Evolutionary conservation across 2,329 filamentous ascomycete genomes (phyloP).

Genomic region (Colletotrichum sojae): DNA sequence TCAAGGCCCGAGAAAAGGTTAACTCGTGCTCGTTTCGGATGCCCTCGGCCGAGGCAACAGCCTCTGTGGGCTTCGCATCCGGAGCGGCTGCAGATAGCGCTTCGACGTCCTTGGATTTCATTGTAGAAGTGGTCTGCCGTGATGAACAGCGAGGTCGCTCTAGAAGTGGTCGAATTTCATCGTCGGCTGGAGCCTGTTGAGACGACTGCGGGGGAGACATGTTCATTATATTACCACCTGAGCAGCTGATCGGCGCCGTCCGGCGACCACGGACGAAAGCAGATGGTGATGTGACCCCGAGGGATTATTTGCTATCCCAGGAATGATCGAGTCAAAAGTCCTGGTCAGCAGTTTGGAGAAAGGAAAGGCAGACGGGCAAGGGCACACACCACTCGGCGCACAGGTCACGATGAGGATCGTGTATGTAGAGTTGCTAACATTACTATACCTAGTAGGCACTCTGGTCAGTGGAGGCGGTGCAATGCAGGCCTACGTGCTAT

Average conservation of each 20-base stretch:
- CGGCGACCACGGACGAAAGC: conserved; percentile 2
- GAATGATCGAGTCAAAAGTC: conserved; percentile 5
- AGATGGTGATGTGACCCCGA: conserved; percentile 22
- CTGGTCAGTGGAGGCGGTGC: too few species aligned
- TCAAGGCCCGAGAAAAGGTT: conserved; percentile 56
- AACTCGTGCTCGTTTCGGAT: conserved; percentile 55
- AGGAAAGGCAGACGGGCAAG: conserved; percentile 1
- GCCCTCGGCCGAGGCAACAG: conserved; percentile 50
- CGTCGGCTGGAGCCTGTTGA: background rate
- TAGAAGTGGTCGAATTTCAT: conserved; percentile 33
- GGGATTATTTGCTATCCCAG: conserved; percentile 16
- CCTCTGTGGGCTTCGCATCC: conserved; percentile 12
- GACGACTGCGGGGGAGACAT: conserved; percentile 9
- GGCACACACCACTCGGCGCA: conserved; percentile 8
- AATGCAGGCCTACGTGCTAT: too few species aligned
- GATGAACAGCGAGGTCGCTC: background rate
- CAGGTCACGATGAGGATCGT: conserved; percentile 6
- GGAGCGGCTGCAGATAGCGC: conserved; percentile 1
- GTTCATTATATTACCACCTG: conserved; percentile 20
- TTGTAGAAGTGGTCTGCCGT: conserved; percentile 6
- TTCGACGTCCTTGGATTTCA: conserved; percentile 24
- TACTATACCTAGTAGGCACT: too few species aligned
- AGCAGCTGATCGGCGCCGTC: background rate
- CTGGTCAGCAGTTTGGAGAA: conserved; percentile 14
- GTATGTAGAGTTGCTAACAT: too few species aligned